Conservation (phyloP, 2,329 filamentous ascomycete genomes). For the Xylaria sp. region DNA sequence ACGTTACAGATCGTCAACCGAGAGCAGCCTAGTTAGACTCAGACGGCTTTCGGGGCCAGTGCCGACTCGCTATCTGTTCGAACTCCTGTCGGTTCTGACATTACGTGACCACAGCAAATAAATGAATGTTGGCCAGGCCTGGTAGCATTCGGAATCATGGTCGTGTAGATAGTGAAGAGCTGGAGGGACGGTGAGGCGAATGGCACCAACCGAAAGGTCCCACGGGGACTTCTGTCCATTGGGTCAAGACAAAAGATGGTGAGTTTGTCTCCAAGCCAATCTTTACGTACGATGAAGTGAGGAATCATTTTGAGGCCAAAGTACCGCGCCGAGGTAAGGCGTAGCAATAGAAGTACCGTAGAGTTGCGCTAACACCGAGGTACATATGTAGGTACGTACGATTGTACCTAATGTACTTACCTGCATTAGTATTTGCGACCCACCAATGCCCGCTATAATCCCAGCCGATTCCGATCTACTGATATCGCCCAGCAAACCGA, state of each 20-base stretch:
- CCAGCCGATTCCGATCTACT: slow-evolving; percentile 11
- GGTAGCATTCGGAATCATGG: not conserved
- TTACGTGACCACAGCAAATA: not conserved
- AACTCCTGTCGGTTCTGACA: slow-evolving; percentile 25
- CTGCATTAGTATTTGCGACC: not conserved
- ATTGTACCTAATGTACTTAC: not conserved
- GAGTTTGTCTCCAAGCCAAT: slow-evolving; percentile 15
- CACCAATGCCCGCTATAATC: not conserved
- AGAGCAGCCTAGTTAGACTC: slow-evolving; percentile 41
- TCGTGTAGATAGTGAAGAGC: slow-evolving; percentile 5
- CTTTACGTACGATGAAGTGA: slow-evolving; percentile 25
- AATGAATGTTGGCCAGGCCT: slow-evolving; percentile 2
- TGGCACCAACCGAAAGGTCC: slow-evolving; percentile 5
- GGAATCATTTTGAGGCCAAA: not conserved
- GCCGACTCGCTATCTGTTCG: slow-evolving; percentile 32
- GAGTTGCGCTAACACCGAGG: not conserved
- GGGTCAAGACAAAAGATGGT: slow-evolving; percentile 15
- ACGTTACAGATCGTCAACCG: slow-evolving; percentile 12
- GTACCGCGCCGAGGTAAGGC: not conserved
- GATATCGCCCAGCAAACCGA: slow-evolving; percentile 13
- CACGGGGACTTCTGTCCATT: slow-evolving; percentile 7
- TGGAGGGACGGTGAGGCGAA: slow-evolving; percentile 31
- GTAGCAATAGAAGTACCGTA: too few relatives aligned
- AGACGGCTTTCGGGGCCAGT: slow-evolving; percentile 32
- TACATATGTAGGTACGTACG: not conserved